Percentiles rank a stretch among this genome's conserved stretches.
These are phyloP conservation scores for Cyclotella kingstonii DNA, from an alignment of 108 stramenopile genomes.

Conservation along the genomic window DNA sequence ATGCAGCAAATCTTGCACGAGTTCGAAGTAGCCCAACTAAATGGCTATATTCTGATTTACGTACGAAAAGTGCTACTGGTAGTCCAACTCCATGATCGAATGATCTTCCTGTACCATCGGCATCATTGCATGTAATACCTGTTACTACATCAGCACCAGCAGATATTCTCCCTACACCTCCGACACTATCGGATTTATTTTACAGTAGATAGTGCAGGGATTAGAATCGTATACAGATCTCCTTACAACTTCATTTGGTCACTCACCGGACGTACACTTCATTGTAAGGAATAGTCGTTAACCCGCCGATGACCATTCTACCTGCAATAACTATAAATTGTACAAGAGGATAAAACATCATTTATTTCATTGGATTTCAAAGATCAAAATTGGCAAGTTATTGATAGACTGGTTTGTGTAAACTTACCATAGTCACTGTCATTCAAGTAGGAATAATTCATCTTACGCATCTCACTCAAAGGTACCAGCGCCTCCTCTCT, in stretches of 20 bases:
- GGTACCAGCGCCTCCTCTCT: constrained; percentile 54
- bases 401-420: not conserved
- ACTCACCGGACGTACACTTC: constrained; percentile 53
- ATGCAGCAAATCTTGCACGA: constrained; percentile 57
- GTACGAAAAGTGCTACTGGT: constrained; percentile 82
- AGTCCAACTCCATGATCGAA: constrained; percentile 79
- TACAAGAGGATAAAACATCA: not conserved
- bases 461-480: constrained; percentile 29
- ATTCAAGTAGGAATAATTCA: constrained; percentile 44
- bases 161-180: constrained; percentile 70
- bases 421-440: constrained; percentile 29
- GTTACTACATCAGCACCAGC: constrained; percentile 51
- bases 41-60: constrained; percentile 70
- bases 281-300: constrained; percentile 84
- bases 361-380: not conserved
- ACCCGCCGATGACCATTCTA: constrained; percentile 67
- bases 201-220: no score
- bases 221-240: no score
- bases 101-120: constrained; percentile 50
- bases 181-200: no score
- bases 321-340: constrained; percentile 37
- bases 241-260: no score
- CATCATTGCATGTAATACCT: constrained; percentile 32
- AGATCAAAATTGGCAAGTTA: not conserved
- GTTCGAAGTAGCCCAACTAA: constrained; percentile 78